Base-by-base conservation (phyloP, 1,139 yeast species). In the Zhuliangozyma parablackwelliae region DNA sequence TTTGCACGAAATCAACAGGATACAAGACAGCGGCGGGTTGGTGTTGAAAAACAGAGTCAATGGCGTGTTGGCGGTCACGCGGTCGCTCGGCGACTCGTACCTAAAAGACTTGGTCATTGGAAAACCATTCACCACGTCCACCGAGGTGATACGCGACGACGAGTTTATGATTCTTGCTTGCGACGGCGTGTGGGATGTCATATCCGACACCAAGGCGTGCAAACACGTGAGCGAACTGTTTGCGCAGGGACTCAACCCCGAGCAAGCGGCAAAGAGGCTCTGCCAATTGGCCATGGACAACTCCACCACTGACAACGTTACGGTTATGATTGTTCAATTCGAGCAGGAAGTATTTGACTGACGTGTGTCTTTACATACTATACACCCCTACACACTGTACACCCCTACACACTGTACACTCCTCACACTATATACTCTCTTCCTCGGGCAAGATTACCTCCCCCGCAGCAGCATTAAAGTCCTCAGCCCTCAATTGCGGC, bases 181-280 rank as follows among this genome's bases (percentile, higher is more conserved):
- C 57, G 97, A 90, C 59, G 97, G 97, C 0, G 67, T 90, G 10
- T 90, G 97, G 97, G 97, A 90, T 56, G 96, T 90, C 3, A 72
- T 90, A 37, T 71, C 80, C 6, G 97, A 90, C 53, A 80, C 80
- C 45, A 75, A 75, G 39, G 97, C 97, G 0, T 86, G 94, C 42
- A 81, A 82, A 39, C 59, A 82, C 49, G 80, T 87, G 6, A 66
- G 74, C 28, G 75, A 74, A 28, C 49, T 58, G 16, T 63, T 70
- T 35, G 48, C 50, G 13, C 45, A 52, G 8, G 45, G 48, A 3
- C 43, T 36, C 32, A 67, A 65, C 32, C 84, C 95, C 1, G 75
- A 78, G 39, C 61, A 60, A 31, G 96, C 95, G 0, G 83, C 95
- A 10, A 73, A 76, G 45, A 65, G 63, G 28, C 65, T 90, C 41